Evolutionary conservation across 306 rosid genomes (phyloP).

Genomic region (Gleditsia sinensis): DNA sequence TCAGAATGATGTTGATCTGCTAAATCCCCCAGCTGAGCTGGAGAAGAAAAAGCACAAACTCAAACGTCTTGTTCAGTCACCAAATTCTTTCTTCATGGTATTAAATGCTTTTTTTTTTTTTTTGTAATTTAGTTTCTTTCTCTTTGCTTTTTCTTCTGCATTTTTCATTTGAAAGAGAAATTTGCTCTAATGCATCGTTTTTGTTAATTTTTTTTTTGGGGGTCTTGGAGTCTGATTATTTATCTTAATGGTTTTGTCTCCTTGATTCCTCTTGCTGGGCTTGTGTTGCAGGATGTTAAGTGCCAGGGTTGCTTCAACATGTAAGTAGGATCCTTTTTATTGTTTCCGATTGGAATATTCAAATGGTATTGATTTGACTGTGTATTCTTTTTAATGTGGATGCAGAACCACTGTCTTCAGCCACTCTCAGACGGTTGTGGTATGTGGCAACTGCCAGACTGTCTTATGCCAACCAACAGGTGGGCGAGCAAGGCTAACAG

Average conservation of each 20-base stretch:
- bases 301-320: slow-evolving; percentile 42
- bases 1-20: slow-evolving; percentile 36
- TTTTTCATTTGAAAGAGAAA: neutral
- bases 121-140: neutral
- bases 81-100: slow-evolving; percentile 42
- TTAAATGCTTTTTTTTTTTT: too few relatives aligned
- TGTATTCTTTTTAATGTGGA: neutral
- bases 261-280: neutral
- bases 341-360: neutral
- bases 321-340: slow-evolving; percentile 12
- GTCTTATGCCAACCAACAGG: slow-evolving; percentile 39
- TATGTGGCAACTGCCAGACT: slow-evolving; percentile 39
- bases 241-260: neutral
- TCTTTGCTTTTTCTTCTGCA: neutral
- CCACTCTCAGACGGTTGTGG: slow-evolving; percentile 38
- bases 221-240: neutral
- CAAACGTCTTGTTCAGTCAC: slow-evolving; percentile 37
- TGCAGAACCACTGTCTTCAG: slow-evolving; percentile 39
- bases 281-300: slow-evolving; percentile 30
- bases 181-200: neutral
- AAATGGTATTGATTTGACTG: neutral
- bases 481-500: slow-evolving; percentile 35
- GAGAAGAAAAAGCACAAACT: slow-evolving; percentile 40
- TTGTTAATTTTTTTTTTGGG: too few relatives aligned
- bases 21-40: slow-evolving; percentile 34